These are phyloP conservation scores for Pythium aristosporum DNA, from an alignment of 352 stramenopile genomes.

Conservation along the genomic window DNA sequence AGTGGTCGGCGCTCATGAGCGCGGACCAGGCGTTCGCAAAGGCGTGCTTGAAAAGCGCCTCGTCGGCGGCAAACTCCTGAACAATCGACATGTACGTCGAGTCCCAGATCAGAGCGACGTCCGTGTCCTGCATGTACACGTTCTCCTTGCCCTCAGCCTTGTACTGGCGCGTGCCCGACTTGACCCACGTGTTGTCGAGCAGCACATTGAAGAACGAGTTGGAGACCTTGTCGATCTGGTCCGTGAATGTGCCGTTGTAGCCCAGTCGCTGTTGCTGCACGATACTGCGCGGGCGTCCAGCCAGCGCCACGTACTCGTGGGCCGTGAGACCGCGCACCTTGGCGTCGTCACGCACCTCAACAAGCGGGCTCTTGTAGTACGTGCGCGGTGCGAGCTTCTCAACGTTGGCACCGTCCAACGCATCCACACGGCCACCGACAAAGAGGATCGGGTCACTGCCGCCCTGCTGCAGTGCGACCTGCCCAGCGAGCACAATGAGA, in stretches of 20 bases:
- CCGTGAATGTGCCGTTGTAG: background rate
- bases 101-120: slow-evolving; percentile 3
- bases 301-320: slow-evolving; percentile 1
- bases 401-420: slow-evolving; percentile 6
- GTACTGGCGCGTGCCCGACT: background rate
- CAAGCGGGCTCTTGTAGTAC: slow-evolving; percentile 2
- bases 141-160: background rate
- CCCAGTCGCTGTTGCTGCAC: slow-evolving; percentile 5
- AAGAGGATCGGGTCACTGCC: slow-evolving; percentile 87
- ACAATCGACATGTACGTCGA: slow-evolving; percentile 4
- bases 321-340: background rate
- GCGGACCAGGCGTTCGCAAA: slow-evolving; percentile 3
- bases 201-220: background rate
- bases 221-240: background rate
- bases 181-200: background rate
- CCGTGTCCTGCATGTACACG: background rate
- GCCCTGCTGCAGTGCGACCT: slow-evolving; percentile 85
- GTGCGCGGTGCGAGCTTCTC: slow-evolving; percentile 1
- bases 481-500: slow-evolving; percentile 87
- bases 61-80: background rate
- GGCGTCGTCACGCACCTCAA: background rate
- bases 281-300: background rate
- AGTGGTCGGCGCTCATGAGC: slow-evolving; percentile 6
- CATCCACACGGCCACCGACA: slow-evolving; percentile 79
- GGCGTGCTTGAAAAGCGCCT: background rate